phyloP scores from a whole-genome alignment of 176 grass and related monocot species.

The Miscanthus lutarioriparius region DNA sequence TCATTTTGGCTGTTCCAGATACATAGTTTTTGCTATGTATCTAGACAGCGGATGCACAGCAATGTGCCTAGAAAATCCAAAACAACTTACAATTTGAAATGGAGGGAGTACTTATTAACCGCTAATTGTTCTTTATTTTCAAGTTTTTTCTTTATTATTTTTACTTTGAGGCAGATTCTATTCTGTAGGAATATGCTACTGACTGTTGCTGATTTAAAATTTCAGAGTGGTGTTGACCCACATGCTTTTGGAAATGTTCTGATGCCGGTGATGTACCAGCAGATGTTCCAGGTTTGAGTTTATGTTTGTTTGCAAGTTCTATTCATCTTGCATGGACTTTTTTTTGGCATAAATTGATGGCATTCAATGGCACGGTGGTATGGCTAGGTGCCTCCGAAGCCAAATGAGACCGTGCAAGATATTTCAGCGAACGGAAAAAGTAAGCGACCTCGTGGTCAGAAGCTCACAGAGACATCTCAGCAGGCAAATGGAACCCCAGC shows the following conservation, averaged over 20 bases:
- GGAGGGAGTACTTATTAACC: background rate
- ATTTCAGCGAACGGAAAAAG: conserved; percentile 55
- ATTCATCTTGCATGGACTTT: conserved; percentile 3
- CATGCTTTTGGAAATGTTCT: conserved; percentile 91
- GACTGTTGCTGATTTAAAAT: conserved; percentile 41
- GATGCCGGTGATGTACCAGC: conserved; percentile 88
- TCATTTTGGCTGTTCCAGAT: background rate
- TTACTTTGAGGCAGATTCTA: background rate
- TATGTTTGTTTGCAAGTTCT: conserved; percentile 27
- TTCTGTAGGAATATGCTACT: no score
- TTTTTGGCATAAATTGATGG: background rate
- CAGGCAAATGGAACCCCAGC: conserved; percentile 52
- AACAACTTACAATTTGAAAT: background rate
- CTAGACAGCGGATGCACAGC: background rate
- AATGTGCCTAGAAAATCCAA: background rate
- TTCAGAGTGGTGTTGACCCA: conserved; percentile 88
- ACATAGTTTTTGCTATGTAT: background rate
- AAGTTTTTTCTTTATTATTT: background rate
- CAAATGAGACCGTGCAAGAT: conserved; percentile 56
- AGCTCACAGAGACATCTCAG: conserved; percentile 55
- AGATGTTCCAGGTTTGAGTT: conserved; percentile 78
- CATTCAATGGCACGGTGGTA: conserved; percentile 16
- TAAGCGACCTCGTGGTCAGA: conserved; percentile 69
- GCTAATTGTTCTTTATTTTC: background rate
- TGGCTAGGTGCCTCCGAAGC: conserved; percentile 62